These are phyloP conservation scores for Colletotrichum liriopes DNA, from an alignment of 2,329 filamentous ascomycete species.

Conservation along the genomic window DNA sequence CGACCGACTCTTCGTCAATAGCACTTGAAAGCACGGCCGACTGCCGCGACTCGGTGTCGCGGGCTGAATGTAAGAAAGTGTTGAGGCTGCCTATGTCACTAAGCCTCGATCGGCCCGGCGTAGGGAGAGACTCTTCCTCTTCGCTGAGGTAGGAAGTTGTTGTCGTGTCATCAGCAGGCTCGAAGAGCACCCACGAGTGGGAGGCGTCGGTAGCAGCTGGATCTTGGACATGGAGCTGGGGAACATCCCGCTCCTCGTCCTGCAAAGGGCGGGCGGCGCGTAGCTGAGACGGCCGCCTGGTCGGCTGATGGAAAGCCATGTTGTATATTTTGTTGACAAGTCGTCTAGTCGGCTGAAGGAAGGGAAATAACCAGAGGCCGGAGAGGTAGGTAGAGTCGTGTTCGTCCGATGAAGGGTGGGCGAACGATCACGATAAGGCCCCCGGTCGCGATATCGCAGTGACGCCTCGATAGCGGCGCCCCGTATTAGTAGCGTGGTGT, in stretches of 20 bases:
- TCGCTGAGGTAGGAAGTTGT: conserved; percentile 80
- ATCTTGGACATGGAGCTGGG: conserved; percentile 43
- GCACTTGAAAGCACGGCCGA: conserved; percentile 57
- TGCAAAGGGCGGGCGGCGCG: conserved; percentile 61
- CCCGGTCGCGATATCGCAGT: conserved; percentile 37
- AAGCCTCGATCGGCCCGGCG: conserved; percentile 79
- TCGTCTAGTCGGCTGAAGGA: conserved; percentile 11
- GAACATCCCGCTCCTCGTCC: conserved; percentile 57
- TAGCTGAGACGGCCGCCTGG: conserved; percentile 64
- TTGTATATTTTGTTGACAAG: conserved; percentile 31
- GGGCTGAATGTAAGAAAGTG: conserved; percentile 75
- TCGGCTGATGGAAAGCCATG: conserved; percentile 75
- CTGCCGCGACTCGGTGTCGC: conserved; percentile 61
- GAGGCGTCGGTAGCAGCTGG: conserved; percentile 66
- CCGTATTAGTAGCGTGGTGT: conserved; percentile 22
- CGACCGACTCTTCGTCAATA: conserved; percentile 57
- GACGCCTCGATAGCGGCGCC: conserved; percentile 30
- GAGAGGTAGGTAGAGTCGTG: conserved; percentile 9
- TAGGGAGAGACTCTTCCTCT: conserved; percentile 74
- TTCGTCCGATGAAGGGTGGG: conserved; percentile 29
- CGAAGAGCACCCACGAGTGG: conserved; percentile 97
- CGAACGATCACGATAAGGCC: conserved; percentile 35
- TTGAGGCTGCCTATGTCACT: conserved; percentile 88
- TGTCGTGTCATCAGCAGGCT: conserved; percentile 73
- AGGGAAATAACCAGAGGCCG: conserved; percentile 21